phyloP scores from a whole-genome alignment of 495 filamentous ascomycete genomes.

The Daldinia childiae region DNA sequence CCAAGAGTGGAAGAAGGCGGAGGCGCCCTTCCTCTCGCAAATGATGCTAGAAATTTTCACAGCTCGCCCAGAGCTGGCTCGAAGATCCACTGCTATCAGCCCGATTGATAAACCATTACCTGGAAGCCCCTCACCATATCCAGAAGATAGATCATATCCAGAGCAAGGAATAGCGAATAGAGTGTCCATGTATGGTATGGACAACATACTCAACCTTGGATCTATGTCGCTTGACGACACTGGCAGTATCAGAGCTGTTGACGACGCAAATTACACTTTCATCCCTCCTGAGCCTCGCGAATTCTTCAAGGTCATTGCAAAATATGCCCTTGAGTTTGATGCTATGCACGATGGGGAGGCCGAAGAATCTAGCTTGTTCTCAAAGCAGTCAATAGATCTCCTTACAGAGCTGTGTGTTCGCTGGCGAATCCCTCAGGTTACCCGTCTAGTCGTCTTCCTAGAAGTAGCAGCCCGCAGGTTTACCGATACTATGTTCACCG shows the following conservation, averaged over 20 bases:
- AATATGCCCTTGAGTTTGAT: conserved; percentile 73
- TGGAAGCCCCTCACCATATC: conserved; percentile 49
- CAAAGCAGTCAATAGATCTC: conserved; percentile 82
- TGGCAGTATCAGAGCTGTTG: conserved; percentile 58
- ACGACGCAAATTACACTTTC: conserved; percentile 75
- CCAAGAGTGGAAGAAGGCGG: conserved; percentile 86
- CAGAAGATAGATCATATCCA: conserved; percentile 62
- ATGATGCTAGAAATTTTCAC: conserved; percentile 92
- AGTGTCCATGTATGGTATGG: conserved; percentile 68
- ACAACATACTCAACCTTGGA: conserved; percentile 81
- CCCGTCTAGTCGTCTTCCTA: conserved; percentile 80
- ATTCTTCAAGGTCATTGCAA: conserved; percentile 80
- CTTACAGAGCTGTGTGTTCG: conserved; percentile 84
- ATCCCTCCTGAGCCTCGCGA: conserved; percentile 86
- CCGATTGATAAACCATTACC: conserved; percentile 59
- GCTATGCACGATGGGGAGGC: conserved; percentile 59
- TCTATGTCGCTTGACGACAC: conserved; percentile 71
- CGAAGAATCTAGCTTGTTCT: conserved; percentile 71
- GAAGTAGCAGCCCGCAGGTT: conserved; percentile 89
- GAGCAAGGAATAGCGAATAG: conserved; percentile 66
- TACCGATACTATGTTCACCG: conserved; percentile 81
- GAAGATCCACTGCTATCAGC: conserved; percentile 51
- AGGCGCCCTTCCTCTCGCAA: conserved; percentile 82
- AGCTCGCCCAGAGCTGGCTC: conserved; percentile 85
- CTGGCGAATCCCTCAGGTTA: conserved; percentile 90